Evolutionary conservation across 2,329 filamentous ascomycete species (phyloP), one percentile per base, ranked within the genome.

Genomic region (Penicillium brasilianum): DNA sequence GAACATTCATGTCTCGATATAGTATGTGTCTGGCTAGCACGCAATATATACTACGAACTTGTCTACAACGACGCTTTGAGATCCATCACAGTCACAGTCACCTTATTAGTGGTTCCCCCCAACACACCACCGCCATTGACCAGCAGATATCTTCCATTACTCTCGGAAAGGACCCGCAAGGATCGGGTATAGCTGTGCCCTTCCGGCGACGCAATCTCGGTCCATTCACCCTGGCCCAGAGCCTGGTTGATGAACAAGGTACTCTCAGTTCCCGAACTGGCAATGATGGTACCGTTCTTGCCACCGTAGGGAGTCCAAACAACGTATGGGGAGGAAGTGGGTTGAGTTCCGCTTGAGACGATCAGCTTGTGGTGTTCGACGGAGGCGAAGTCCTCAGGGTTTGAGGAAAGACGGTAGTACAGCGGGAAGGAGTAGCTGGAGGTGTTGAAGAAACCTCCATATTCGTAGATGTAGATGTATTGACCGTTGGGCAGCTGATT

Each of bases 381-480:
- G 5, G 74, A 67, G 55, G 78, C 73, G 69, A 85, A 85, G 20
- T 76, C 73, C 60, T 81, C 76, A 0, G 84, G 83, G 60, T 83
- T 74, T 6, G 71, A 68, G 5, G 77, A 75, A 56, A 85, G 78
- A 55, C 82, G 82, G 76, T 82, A 86, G 77, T 83, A 83, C 16
- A 85, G 75, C 2, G 84, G 82, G 72, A 84, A 85, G 8, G 73
- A 71, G 71, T 75, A 77, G 56, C 14, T 44, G 36, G 65, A 62
- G 9, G 70, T 73, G 59, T 69, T 67, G 54, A 73, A 74, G 67
- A 70, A 74, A 10, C 70, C 72, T 53, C 85, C 85, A 64, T 85
- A 87, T 72, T 90, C 88, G 72, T 90, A 89, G 6, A 83, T 82
- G 77, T 87, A 85, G 69, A 91, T 84, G 74, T 83, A 90, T 69